Percentiles rank a stretch among this genome's conserved stretches.
Conservation (phyloP, 139 green algal species). For the Picochlorum sp. region DNA sequence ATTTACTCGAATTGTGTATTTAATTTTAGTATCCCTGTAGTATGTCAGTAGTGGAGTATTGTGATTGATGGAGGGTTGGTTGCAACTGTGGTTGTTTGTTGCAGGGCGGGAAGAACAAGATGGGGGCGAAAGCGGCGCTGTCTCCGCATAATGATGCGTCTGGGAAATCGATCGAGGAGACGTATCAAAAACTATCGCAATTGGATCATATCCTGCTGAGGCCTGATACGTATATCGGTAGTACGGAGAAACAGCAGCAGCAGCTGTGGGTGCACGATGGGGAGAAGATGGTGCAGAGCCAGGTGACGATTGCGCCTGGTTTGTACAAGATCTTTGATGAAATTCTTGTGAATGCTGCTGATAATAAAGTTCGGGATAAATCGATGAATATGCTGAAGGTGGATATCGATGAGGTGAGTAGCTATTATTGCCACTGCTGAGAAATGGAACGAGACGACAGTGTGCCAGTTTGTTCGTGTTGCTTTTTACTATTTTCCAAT, state of each 20-base stretch:
- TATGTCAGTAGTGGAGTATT: no score
- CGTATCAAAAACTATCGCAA: constrained; percentile 97
- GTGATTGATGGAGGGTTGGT: background rate
- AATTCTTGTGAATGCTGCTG: constrained; percentile 97
- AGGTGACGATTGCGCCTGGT: constrained; percentile 75
- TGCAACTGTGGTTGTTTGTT: background rate
- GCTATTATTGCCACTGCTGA: background rate
- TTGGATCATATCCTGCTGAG: constrained; percentile 97
- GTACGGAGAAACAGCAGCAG: constrained; percentile 75
- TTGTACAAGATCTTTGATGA: constrained; percentile 99
- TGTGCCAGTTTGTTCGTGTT: background rate
- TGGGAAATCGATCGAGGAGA: constrained; percentile 72
- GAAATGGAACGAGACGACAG: background rate
- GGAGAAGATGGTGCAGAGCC: constrained; percentile 40
- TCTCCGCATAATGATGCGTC: constrained; percentile 1
- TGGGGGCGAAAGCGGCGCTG: constrained; percentile 12
- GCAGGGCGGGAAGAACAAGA: constrained; percentile 10
- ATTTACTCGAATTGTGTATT: no score
- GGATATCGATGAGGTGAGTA: constrained; percentile 63
- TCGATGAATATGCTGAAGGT: constrained; percentile 86
- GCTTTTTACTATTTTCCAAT: constrained; percentile 10
- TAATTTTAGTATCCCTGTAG: no score
- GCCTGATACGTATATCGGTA: constrained; percentile 97
- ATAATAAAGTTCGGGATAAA: constrained; percentile 95
- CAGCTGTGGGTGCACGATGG: constrained; percentile 89